These are phyloP conservation scores for Aegilops sharonensis DNA, from an alignment of 176 grass and related monocot species.

Conservation along the genomic window DNA sequence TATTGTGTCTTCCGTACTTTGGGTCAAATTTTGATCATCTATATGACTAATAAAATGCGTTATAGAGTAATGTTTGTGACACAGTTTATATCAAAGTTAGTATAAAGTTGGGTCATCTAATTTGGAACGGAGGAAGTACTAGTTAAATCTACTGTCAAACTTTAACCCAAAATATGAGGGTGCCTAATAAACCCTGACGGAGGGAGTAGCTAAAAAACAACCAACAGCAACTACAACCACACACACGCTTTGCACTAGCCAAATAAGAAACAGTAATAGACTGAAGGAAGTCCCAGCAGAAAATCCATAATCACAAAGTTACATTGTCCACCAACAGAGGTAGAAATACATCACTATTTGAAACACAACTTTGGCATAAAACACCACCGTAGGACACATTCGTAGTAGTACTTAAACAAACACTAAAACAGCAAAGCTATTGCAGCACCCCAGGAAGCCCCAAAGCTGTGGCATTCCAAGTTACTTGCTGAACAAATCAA, in stretches of 20 bases:
- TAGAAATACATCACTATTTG: neutral
- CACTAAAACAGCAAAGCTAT: constrained; percentile 21
- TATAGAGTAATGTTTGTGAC: no score
- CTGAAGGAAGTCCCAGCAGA: neutral
- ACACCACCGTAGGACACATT: neutral
- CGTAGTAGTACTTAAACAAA: neutral
- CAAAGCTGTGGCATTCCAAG: constrained; percentile 19
- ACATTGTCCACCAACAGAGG: neutral
- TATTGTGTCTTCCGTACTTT: no score
- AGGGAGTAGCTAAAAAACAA: neutral
- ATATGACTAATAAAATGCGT: no score
- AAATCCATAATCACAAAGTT: neutral
- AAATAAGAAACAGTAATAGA: neutral
- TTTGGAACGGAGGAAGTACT: no score
- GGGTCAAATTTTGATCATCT: no score
- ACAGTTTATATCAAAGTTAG: no score
- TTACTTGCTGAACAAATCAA: constrained; percentile 30
- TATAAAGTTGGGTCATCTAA: no score
- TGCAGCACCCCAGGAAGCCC: constrained; percentile 19
- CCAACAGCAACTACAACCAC: neutral
- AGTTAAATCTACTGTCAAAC: no score
- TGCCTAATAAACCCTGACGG: no score
- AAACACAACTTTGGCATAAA: constrained; percentile 12
- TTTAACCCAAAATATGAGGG: no score
- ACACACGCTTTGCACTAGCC: neutral